Conservation (phyloP, 2,329 filamentous ascomycete genomes). For the Sphaerulina vaccinii region DNA sequence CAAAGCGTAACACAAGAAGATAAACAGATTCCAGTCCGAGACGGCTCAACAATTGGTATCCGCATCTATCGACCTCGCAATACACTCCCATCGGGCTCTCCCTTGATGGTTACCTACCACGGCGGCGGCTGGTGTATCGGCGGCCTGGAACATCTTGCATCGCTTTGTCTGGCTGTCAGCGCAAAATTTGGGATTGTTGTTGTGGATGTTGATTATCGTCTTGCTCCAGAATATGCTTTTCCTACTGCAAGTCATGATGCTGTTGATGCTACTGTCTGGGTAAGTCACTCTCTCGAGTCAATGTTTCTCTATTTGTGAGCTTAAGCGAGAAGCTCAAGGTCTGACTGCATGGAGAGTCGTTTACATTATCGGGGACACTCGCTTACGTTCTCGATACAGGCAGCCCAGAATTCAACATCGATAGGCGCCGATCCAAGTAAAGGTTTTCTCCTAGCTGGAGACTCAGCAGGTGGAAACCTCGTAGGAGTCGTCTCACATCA, state of each 20-base stretch:
- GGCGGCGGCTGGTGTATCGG: not conserved
- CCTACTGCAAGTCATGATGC: slow-evolving; percentile 48
- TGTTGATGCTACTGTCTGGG: not conserved
- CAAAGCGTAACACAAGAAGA: not conserved
- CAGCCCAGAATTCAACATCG: not conserved
- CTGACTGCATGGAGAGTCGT: too few species aligned
- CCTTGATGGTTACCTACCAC: not conserved
- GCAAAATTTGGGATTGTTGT: slow-evolving; percentile 40
- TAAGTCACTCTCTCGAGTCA: too few species aligned
- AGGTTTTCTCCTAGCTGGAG: not conserved
- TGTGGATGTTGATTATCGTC: slow-evolving; percentile 60
- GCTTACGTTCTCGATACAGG: too few species aligned
- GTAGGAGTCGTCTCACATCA: not conserved
- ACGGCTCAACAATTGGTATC: not conserved
- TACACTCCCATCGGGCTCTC: not conserved
- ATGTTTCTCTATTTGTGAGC: too few species aligned
- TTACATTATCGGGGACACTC: too few species aligned
- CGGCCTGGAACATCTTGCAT: too few species aligned
- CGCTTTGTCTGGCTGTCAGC: too few species aligned
- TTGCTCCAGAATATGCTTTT: slow-evolving; percentile 61
- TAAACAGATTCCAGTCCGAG: not conserved
- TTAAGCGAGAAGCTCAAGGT: too few species aligned
- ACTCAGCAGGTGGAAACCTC: not conserved
- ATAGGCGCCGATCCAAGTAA: not conserved
- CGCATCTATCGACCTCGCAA: not conserved